Base-by-base conservation (phyloP, 495 filamentous ascomycete species). In the Hypoxylon intermedium region DNA sequence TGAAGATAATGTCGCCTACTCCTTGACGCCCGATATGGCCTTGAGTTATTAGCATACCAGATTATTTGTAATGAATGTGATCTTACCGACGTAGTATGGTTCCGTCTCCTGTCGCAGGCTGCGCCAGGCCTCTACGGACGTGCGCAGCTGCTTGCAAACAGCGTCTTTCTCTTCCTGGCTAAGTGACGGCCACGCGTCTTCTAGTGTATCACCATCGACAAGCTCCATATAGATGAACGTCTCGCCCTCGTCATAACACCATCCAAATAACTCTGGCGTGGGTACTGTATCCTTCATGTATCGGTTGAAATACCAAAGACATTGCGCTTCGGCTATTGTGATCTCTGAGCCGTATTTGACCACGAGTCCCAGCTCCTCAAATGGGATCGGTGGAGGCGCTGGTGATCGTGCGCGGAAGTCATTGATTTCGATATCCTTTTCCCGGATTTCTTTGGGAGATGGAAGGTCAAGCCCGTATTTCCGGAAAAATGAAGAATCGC, bases 141-240 rank as follows among this genome's bases (percentile, higher is more conserved):
- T 36, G 38, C 54, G 67, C 58, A 82, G 66, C 47, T 80, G 68
- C 50, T 67, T 38, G 58, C 66, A 71, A 15, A 82, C 48, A 16
- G 49, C 43, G 13, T 46, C 30, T 64, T 71, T 70, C n/a, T 80
- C 74, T n/a, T 56, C 16, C 30, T 47, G 36, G 54, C 51, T 51
- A 18, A 80, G 68, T 44, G 42, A 24, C 28, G 67, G 63, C 78
- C 76, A 81, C 6, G 62, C 46, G 33, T 76, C 64, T 11, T 70
- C 43, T 20, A 81, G 40, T n/a, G 72, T 74, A 12, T 55, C 65
- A 30, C 78, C 78, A 44, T 67, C 26, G 15, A 81, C 72, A 20
- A 75, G 58, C 54, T 83, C 69, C 77, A 82, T 80, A 45, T 80
- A 80, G 31, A 80, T 76, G 56, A 81, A 82, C 1, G 72, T 67